phyloP scores from a whole-genome alignment of 306 rosid genomes.

The Boehmeria nivea region DNA sequence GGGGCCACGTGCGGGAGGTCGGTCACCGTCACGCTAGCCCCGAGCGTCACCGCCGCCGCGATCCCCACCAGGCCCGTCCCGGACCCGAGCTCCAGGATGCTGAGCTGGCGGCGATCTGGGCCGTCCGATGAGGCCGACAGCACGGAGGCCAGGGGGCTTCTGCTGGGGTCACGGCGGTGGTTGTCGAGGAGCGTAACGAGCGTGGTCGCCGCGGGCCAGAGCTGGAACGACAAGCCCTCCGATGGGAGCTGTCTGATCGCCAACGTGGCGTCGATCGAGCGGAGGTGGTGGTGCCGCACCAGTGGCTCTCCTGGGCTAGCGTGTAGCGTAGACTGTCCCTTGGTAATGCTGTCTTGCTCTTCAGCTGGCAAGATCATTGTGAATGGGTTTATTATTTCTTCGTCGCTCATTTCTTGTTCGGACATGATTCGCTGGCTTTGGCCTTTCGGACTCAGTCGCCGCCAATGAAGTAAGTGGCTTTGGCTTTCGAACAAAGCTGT shows the following conservation, averaged over 20 bases:
- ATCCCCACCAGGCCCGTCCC: constrained; percentile 94
- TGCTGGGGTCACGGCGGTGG: constrained; percentile 39
- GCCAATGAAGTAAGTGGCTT: too few species aligned
- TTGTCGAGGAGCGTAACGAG: constrained; percentile 75
- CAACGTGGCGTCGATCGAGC: constrained; percentile 50
- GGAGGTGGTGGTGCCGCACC: constrained; percentile 37
- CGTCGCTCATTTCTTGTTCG: constrained; percentile 28
- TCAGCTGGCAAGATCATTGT: constrained; percentile 24
- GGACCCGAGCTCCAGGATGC: constrained; percentile 80
- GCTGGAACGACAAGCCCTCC: constrained; percentile 85
- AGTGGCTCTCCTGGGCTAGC: constrained; percentile 6
- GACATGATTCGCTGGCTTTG: neutral
- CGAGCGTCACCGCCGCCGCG: constrained; percentile 67
- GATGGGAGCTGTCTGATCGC: constrained; percentile 73
- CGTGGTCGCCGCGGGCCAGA: constrained; percentile 93
- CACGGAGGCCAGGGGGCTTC: constrained; percentile 51
- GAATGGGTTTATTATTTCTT: constrained; percentile 43
- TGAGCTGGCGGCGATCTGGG: constrained; percentile 21
- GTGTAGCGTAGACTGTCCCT: neutral
- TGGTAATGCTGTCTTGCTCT: neutral
- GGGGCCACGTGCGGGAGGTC: constrained; percentile 80
- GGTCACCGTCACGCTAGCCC: constrained; percentile 61
- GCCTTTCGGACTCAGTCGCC: too few species aligned
- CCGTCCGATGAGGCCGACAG: too few species aligned
- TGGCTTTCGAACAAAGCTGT: too few species aligned